Base-by-base conservation (phyloP, 441 rosid species). In the Raphanus hybrid region DNA sequence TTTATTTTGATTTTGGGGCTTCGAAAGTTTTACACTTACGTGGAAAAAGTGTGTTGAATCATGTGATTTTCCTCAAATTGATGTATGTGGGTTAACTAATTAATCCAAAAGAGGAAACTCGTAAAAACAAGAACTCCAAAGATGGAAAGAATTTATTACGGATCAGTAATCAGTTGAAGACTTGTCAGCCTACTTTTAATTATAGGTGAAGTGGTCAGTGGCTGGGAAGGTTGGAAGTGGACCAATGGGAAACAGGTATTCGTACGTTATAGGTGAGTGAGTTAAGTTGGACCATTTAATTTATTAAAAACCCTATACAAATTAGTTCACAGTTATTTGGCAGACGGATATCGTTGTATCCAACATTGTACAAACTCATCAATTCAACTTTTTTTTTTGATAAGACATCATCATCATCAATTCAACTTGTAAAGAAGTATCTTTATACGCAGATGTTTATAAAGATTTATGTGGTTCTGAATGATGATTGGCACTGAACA, bases 211-310 rank as follows among this genome's bases (percentile, higher is more conserved):
- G 37, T 72, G 70, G 74, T 68, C 64, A 66, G 72, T 77, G 67
- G 73, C 80, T 71, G 63, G 69, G 43, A 55, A 78, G 66, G 76
- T 71, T 78, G 77, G 69, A 37, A 67, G 73, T 67, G 69, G 81
- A 59, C 78, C 58, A 64, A 39, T 67, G 39, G 41, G 61, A 37
- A 80, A 69, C 50, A 35, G 45, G 55, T 39, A 77, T n/a, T 61
- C 41, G 70, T 78, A 78, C 59, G 18, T 59, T 75, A 41, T 54
- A 4, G 59, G 61, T 71, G 73, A 59, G 76, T 73, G 54, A 59
- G 76, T 73, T 78, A 27, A 77, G 81, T 73, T 68, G 74, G 14
- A 9, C 8, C 35, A 78, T 78, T 73, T 37, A 73, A 73, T 61
- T 73, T 61, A 61, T 20, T 0, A 2, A 8, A 41, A 29, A 1